phyloP scores from a whole-genome alignment of 352 stramenopile species.

The Chrysophaeum taylorii region DNA sequence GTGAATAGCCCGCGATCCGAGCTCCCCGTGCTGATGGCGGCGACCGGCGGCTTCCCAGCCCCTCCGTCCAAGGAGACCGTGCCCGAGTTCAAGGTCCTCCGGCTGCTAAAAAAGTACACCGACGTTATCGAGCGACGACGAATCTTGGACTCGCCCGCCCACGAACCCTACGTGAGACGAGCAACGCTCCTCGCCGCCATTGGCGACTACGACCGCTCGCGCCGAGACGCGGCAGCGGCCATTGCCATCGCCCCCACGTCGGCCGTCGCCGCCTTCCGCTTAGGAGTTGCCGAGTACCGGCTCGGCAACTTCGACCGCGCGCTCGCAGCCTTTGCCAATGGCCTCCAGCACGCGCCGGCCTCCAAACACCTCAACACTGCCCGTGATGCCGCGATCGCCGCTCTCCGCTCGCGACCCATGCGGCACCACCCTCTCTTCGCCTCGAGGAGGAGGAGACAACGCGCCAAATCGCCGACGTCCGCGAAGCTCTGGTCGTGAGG shows the following conservation, averaged over 20 bases:
- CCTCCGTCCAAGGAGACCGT: background rate
- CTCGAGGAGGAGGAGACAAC: too few species aligned
- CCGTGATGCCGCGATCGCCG: background rate
- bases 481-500: too few species aligned
- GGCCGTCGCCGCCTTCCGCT: background rate
- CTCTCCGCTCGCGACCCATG: too few species aligned
- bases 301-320: slow-evolving; percentile 2
- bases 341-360: background rate
- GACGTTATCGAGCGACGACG: background rate
- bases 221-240: background rate
- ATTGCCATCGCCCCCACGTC: background rate
- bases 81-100: background rate
- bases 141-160: background rate
- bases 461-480: too few species aligned
- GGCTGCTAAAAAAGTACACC: background rate
- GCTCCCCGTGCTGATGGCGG: background rate
- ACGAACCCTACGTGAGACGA: background rate
- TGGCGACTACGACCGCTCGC: slow-evolving; percentile 2
- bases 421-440: too few species aligned
- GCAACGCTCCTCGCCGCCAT: background rate
- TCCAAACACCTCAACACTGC: background rate
- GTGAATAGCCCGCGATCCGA: background rate
- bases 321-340: background rate
- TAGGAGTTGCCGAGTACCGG: background rate
- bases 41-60: background rate